A percentile compares a stretch with the other conserved stretches of the same genome.
Conservation (phyloP, 176 grass and related monocot species). For the Avena atlantica region DNA sequence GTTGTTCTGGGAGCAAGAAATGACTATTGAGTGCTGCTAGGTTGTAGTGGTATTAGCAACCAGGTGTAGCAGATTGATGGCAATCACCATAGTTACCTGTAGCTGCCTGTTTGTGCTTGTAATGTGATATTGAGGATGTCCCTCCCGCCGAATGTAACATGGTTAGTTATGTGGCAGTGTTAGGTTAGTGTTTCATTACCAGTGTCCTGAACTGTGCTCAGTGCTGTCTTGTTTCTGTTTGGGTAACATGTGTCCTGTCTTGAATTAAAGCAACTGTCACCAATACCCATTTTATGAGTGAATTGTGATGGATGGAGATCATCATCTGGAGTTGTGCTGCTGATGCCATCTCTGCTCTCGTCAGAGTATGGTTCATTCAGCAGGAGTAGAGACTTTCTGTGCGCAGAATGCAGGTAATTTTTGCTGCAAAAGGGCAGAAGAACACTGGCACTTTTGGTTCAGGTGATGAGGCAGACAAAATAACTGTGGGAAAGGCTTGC, state of each 20-base stretch:
- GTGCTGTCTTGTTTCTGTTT: background rate
- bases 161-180: background rate
- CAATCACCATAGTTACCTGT: conserved; percentile 22
- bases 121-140: background rate
- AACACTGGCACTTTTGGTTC: background rate
- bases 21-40: conserved; percentile 3
- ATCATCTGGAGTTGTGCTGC: background rate
- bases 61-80: background rate
- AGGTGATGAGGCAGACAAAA: background rate
- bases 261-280: background rate
- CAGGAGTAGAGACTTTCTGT: background rate
- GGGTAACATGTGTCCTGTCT: conserved; percentile 3
- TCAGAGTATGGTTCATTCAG: no score
- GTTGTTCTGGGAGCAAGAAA: background rate
- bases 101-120: conserved; percentile 17
- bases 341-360: background rate
- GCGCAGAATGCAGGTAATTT: background rate
- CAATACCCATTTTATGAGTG: background rate
- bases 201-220: conserved; percentile 4
- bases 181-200: background rate
- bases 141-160: background rate
- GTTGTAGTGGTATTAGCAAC: conserved; percentile 7
- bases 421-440: background rate
- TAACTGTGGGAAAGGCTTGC: background rate
- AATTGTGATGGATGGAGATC: background rate